Base-by-base conservation (phyloP, 306 rosid species). In the Cicer cuneatum region DNA sequence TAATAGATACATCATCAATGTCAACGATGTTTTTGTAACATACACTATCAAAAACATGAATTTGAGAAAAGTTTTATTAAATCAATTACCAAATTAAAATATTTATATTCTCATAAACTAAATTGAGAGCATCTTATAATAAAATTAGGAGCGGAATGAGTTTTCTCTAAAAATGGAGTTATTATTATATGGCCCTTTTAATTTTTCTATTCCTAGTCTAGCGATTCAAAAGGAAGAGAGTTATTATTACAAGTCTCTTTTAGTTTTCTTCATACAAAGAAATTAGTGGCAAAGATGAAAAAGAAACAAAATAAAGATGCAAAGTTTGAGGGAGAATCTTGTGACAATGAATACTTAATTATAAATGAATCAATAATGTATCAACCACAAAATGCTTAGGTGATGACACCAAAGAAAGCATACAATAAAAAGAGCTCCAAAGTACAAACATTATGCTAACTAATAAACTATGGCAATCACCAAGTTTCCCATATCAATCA, bases 361-460 rank as follows among this genome's bases (percentile, higher is more conserved):
- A 14, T 60, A 15, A 69, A 33, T 8, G 46, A 7, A 39, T 15
- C 18, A 39, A 39, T 37, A 67, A 38, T 39, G 9, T 64, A 16
- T 52, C 14, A 58, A 7, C 66, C 19, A 77, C 38, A 29, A 49
- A 74, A 67, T 49, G 59, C 71, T 59, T 74, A 80, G 76, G 21
- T 8, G 2, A 60, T 77, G 81, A 69, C 66, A 73, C 39, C 69
- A 9, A 6, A 59, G 24, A 47, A 47, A 73, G 39, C 61, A 61
- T 29, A 40, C 14, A 16, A 72, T 59, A 21, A 43, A 47, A 52
- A 61, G 19, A 14, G 49, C 11, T 60, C 40, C 56, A 33, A 51
- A 13, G 13, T 29, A 29, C 33, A 29, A 3, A 46, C 7, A 16
- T 6, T 42, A 57, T 8, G 10, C 47, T 7, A 18, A 73, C 15